A percentile compares a stretch with the other conserved stretches of the same genome.
These are phyloP conservation scores for Limonomyces culmigenus DNA, from an alignment of 1,284 basidiomycete genomes.

Conservation along the genomic window DNA sequence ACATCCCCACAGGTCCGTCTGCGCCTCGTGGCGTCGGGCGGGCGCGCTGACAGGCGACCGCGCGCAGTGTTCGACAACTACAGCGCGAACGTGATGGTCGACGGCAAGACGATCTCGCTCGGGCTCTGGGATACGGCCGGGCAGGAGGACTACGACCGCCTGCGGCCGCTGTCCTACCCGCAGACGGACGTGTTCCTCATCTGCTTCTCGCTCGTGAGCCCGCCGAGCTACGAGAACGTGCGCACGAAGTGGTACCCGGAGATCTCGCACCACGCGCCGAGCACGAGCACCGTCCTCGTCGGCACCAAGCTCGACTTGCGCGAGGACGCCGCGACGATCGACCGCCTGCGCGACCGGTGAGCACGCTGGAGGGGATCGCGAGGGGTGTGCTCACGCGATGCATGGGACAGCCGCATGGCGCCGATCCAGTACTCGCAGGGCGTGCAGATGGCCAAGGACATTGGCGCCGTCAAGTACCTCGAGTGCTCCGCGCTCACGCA, in stretches of 20 bases:
- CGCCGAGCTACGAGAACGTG: constrained; percentile 97
- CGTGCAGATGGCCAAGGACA: constrained; percentile 82
- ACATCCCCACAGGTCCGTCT: constrained; percentile 82
- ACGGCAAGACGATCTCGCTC: constrained; percentile 95
- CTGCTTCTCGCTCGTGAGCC: constrained; percentile 96
- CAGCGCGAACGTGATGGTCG: constrained; percentile 93
- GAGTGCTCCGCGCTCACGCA: constrained; percentile 97
- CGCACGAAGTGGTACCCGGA: constrained; percentile 98
- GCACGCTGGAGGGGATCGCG: too few relatives aligned
- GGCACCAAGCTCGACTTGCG: constrained; percentile 97
- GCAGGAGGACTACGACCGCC: constrained; percentile 96
- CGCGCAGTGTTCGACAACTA: constrained; percentile 83
- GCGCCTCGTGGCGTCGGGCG: neutral
- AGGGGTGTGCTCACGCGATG: too few relatives aligned
- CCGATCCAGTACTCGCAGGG: constrained; percentile 90
- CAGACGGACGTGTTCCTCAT: constrained; percentile 99
- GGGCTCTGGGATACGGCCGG: constrained; percentile 99
- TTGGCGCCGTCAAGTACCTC: constrained; percentile 90
- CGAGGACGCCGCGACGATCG: constrained; percentile 83
- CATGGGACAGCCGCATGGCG: constrained; percentile 89
- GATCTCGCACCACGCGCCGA: constrained; percentile 92
- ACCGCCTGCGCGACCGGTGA: constrained; percentile 83
- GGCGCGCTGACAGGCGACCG: neutral
- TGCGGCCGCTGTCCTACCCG: constrained; percentile 95
- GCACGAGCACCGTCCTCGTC: constrained; percentile 87